Base-by-base conservation (phyloP, 2,329 filamentous ascomycete genomes). In the Waltergamsia citrina region DNA sequence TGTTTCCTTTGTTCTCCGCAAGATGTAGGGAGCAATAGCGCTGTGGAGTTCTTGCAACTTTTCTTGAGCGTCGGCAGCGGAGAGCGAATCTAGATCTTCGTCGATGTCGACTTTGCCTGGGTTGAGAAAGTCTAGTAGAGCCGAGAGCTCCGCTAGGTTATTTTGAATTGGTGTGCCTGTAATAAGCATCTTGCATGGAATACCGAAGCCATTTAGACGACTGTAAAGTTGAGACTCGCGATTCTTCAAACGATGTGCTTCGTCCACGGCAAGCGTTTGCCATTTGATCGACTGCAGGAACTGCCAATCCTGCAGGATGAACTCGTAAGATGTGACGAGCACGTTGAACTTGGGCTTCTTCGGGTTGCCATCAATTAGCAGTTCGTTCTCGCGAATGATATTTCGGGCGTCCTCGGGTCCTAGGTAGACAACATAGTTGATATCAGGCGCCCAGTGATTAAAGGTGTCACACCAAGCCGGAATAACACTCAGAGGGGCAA, bases 381-480 rank as follows among this genome's bases (percentile, higher is more conserved):
- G 68, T 56, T 98, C 92, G 48, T 94, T 81, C 29, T 96, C 85
- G 24, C 82, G 79, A 41, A 98, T 94, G 45, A 87, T 90, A 43
- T 71, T 81, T 29, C 93, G 84, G 21, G 92, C 81, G 22, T 81
- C 74, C 53, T 92, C 83, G 35, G 87, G 90, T 33, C 93, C 92
- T 34, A 90, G 85, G 57, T 98, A 98, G 34, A 95, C 85, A 38
- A 98, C 85, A 56, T 95, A 96, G 57, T 98, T 96, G 41, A 96
- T 62, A 52, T 96, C 90, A 0, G 92, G 92, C 3, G 92, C 80
- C 92, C 92, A 98, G 43, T 83, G 70, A 56, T 95, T 92, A 59
- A 98, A 95, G 1, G 92, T 98, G 51, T 98, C 92, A 29, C 86
- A 92, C 92, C 92, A 98, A 3, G 92, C 87, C 6, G 92, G 90